phyloP scores from a whole-genome alignment of 352 stramenopile species.

The Phytophthora brassicae region DNA sequence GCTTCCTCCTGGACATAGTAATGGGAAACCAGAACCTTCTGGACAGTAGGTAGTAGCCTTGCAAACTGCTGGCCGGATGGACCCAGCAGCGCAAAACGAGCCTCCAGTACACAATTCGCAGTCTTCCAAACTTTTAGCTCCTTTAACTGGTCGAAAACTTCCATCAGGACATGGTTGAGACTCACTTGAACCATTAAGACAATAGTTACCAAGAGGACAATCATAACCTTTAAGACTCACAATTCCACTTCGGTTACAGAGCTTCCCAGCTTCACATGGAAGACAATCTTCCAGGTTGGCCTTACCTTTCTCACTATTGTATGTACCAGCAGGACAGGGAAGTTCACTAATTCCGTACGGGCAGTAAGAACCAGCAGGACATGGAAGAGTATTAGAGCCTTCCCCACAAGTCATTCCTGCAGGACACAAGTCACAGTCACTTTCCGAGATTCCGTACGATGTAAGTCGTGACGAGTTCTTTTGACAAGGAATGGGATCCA shows the following conservation, averaged over 20 bases:
- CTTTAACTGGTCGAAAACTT: constrained; percentile 36
- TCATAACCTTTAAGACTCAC: constrained; percentile 55
- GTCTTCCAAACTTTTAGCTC: constrained; percentile 41
- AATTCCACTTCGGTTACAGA: constrained; percentile 75
- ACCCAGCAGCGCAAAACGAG: constrained; percentile 57
- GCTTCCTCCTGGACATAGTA: constrained; percentile 58
- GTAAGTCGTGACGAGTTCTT: constrained; percentile 57
- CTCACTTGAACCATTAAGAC: constrained; percentile 39
- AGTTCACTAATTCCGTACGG: constrained; percentile 43
- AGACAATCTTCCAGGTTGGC: constrained; percentile 52
- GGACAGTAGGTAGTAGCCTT: constrained; percentile 63
- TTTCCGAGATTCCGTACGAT: constrained; percentile 45
- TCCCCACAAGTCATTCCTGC: constrained; percentile 85
- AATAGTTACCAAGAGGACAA: constrained; percentile 80
- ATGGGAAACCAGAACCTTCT: constrained; percentile 43
- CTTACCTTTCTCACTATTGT: constrained; percentile 47
- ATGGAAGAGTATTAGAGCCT: constrained; percentile 62
- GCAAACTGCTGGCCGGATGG: constrained; percentile 55
- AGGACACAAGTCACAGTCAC: constrained; percentile 79
- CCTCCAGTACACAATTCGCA: constrained; percentile 57
- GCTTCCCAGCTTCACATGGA: constrained; percentile 60
- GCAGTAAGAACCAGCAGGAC: constrained; percentile 67
- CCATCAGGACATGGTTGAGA: constrained; percentile 51
- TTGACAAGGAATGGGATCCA: constrained; percentile 71
- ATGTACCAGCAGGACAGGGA: constrained; percentile 61